phyloP scores from a whole-genome alignment of 305 asterid genomes.

The Rubia balearica region DNA sequence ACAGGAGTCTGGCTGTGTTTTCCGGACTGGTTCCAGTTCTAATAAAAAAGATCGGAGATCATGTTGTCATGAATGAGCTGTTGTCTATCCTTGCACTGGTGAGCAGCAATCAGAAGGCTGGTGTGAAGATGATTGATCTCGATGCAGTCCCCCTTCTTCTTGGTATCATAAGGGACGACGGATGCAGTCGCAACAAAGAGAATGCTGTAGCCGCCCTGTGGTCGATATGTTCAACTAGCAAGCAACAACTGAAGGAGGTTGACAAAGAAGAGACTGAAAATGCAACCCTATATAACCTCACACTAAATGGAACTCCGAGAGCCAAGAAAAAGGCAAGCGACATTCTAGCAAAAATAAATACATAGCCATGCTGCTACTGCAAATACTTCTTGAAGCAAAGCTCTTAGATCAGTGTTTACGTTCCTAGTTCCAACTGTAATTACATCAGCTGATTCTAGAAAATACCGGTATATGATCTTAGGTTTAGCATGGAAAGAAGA shows the following conservation, averaged over 20 bases:
- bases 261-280: constrained; percentile 23
- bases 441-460: not conserved
- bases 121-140: constrained; percentile 43
- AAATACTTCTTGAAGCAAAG: not conserved
- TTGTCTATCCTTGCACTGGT: constrained; percentile 35
- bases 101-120: constrained; percentile 29
- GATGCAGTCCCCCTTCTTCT: constrained; percentile 33
- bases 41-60: constrained; percentile 30
- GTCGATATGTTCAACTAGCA: constrained; percentile 31
- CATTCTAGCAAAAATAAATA: constrained; percentile 32
- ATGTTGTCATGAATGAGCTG: constrained; percentile 30
- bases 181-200: constrained; percentile 29
- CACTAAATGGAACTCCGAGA: constrained; percentile 46
- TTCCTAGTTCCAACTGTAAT: not conserved
- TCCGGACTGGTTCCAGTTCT: constrained; percentile 36
- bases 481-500: too few species aligned
- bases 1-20: constrained; percentile 30
- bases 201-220: constrained; percentile 31
- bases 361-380: not conserved
- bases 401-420: not conserved
- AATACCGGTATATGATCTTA: not conserved
- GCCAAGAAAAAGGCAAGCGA: constrained; percentile 60
- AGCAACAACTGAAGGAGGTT: constrained; percentile 27
- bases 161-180: constrained; percentile 18
- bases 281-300: constrained; percentile 45